Conservation (phyloP, 345 rosid species). For the Rhizophora mangle region DNA sequence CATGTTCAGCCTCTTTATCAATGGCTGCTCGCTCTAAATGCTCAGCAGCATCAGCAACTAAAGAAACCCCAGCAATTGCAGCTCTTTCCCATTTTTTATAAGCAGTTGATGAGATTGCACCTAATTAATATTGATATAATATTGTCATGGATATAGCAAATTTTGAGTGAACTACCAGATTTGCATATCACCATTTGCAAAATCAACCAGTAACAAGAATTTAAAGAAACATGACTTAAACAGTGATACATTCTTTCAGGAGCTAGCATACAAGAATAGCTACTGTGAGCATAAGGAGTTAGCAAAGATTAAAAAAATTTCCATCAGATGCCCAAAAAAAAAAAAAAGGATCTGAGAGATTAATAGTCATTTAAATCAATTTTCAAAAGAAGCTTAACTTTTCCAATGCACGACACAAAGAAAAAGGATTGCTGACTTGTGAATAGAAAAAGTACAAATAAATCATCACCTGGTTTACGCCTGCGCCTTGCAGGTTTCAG, state of each 20-base stretch:
- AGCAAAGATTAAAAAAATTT: too few relatives aligned
- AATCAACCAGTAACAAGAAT: slow-evolving; percentile 1
- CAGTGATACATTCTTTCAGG: too few relatives aligned
- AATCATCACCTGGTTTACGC: slow-evolving; percentile 64
- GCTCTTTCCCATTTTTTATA: slow-evolving; percentile 97
- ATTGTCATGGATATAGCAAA: background rate
- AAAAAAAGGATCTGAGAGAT: too few relatives aligned
- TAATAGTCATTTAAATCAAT: too few relatives aligned
- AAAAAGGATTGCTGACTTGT: background rate
- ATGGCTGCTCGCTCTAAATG: slow-evolving; percentile 73
- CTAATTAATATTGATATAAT: slow-evolving; percentile 33
- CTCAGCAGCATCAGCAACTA: slow-evolving; percentile 99
- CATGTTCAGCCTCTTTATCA: slow-evolving; percentile 53
- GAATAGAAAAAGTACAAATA: slow-evolving; percentile 2
- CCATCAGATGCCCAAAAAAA: too few relatives aligned
- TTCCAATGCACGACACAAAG: background rate
- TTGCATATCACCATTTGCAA: background rate
- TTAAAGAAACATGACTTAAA: background rate
- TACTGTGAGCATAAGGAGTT: too few relatives aligned
- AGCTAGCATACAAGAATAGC: too few relatives aligned
- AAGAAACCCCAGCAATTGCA: slow-evolving; percentile 97
- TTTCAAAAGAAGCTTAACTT: too few relatives aligned
- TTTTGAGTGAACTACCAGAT: background rate
- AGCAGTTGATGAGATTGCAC: slow-evolving; percentile 54
- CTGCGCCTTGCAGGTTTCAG: slow-evolving; percentile 72